These are phyloP conservation scores for Tribonema minus DNA, from an alignment of 108 stramenopile genomes.

Conservation along the genomic window DNA sequence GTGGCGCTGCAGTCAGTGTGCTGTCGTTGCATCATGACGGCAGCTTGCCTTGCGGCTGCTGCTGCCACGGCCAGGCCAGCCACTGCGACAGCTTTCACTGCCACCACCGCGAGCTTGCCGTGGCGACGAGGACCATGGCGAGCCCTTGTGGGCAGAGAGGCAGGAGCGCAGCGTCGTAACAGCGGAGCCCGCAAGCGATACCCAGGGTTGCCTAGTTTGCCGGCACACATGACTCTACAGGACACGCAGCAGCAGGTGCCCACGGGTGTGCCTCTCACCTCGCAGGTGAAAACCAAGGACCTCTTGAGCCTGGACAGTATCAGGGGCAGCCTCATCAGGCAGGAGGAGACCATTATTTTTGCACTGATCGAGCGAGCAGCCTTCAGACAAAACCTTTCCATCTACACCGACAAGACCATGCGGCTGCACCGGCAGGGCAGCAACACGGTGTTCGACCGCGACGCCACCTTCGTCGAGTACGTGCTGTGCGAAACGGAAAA, in stretches of 20 bases:
- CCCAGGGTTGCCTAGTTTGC: too few species aligned
- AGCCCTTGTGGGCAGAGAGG: not conserved
- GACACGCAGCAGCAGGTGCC: not conserved
- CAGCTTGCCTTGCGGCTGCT: too few species aligned
- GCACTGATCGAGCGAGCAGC: constrained; percentile 94
- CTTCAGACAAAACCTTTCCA: constrained; percentile 75
- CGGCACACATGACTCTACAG: too few species aligned
- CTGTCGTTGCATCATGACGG: too few species aligned
- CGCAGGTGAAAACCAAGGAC: not conserved
- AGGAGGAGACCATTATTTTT: constrained; percentile 96
- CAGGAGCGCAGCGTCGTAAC: not conserved
- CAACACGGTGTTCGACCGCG: constrained; percentile 23
- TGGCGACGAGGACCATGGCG: not conserved
- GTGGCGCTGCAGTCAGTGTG: too few species aligned
- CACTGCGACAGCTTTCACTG: not conserved
- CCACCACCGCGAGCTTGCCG: not conserved
- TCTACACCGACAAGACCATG: constrained; percentile 59
- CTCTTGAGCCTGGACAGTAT: constrained; percentile 46
- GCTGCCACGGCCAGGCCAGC: too few species aligned
- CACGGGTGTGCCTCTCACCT: not conserved
- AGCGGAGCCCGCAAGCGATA: not conserved
- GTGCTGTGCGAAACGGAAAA: constrained; percentile 90
- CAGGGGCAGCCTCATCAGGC: constrained; percentile 51
- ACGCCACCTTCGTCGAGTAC: constrained; percentile 80
- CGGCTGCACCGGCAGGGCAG: constrained; percentile 4